Percentiles rank a stretch among this genome's conserved stretches.
Evolutionary conservation across 129 eudicot species (phyloP).

Genomic region (Arctium lappa): DNA sequence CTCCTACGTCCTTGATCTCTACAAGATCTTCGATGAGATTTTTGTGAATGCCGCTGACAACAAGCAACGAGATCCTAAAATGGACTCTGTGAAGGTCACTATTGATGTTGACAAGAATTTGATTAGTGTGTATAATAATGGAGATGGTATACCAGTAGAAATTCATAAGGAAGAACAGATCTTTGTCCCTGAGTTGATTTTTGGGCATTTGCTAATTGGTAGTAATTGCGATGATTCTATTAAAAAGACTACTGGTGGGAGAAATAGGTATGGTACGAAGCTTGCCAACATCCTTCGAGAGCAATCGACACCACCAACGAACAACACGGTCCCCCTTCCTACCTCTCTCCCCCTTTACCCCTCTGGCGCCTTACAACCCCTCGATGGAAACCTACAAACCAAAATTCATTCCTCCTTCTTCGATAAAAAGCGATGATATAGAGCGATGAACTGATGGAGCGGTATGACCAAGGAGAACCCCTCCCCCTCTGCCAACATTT

Average conservation of each 20-base stretch:
- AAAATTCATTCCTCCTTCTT: too few species aligned
- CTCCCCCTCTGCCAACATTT: too few species aligned
- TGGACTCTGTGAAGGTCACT: constrained; percentile 59
- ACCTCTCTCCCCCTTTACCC: too few species aligned
- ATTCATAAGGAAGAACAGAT: constrained; percentile 86
- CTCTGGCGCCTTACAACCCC: too few species aligned
- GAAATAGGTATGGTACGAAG: constrained; percentile 93
- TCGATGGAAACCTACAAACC: too few species aligned
- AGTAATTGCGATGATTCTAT: constrained; percentile 79
- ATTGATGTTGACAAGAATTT: constrained; percentile 55
- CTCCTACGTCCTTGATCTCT: constrained; percentile 74
- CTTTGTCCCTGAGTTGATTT: constrained; percentile 93
- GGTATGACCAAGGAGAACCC: too few species aligned
- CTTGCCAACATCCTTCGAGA: constrained; percentile 52
- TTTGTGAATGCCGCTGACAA: constrained; percentile 92
- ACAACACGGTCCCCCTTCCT: too few species aligned
- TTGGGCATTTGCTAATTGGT: constrained; percentile 90
- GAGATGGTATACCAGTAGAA: constrained; percentile 92
- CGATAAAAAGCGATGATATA: too few species aligned
- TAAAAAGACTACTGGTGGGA: constrained; percentile 95
- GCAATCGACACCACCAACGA: too few species aligned
- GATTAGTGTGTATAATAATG: constrained; percentile 72
- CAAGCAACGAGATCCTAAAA: constrained; percentile 81
- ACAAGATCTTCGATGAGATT: constrained; percentile 94
- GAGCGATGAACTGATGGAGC: too few species aligned